Base-by-base conservation (phyloP, 2,329 filamentous ascomycete genomes). In the Fusarium xyrophilum region DNA sequence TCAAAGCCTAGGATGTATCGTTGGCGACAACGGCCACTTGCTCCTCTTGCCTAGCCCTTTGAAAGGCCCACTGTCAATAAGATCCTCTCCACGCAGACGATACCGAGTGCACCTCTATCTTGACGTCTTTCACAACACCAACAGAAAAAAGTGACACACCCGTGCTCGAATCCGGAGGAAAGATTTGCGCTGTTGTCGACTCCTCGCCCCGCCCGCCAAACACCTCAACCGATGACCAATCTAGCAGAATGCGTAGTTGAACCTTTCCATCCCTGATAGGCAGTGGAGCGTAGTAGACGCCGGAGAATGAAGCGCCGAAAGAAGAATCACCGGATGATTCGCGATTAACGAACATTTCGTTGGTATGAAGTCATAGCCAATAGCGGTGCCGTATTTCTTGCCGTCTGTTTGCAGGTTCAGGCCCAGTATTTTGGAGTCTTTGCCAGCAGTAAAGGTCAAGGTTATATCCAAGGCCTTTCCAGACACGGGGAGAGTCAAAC, bases 21-120 rank as follows among this genome's bases (percentile, higher is more conserved):
- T 39, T 21, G n/a, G 9, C 11, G n/a, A 15, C 4, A n/a, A 23
- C 2, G 38, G n/a, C 14, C 38, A 14, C 9, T 9, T 23, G 14
- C 3, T 10, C 12, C 12, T 2, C 5, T 44, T 10, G 42, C 25
- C 17, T 28, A 10, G n/a, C 5, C 3, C 3, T 6, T 44, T 4
- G 2, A 12, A 15, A n/a, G 0, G 13, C 8, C 14, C 9, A 4
- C 2, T 6, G 14, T 7, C 5, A 15, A 44, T 28, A 10, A 8
- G 8, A 15, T 1, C 19, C 13, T 27, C 17, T 44, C 25, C 42
- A 44, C 6, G 25, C 13, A 15, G 42, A 44, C 3, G 19, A 44
- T 7, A 44, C 42, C 19, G 42, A 28, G 3, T n/a, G 2, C 25
- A 44, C 25, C 42, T 44, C 42, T n/a, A 44, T 7, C 19, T 28